A percentile compares a stretch with the other conserved stretches of the same genome.
phyloP scores from a whole-genome alignment of 768 basidiomycete species.

The Termitomyces sp. region DNA sequence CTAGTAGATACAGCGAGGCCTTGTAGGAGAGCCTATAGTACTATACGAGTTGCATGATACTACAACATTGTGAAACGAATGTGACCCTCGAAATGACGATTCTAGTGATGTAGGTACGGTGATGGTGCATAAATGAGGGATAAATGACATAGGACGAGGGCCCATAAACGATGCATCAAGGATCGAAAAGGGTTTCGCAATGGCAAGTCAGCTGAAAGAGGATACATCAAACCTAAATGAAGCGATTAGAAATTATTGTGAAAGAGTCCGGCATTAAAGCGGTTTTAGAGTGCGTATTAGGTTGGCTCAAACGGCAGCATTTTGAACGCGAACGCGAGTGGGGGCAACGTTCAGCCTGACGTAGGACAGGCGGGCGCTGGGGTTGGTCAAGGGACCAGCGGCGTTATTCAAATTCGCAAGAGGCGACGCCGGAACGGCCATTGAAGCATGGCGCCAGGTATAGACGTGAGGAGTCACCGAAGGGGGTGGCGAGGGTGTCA shows the following conservation, averaged over 20 bases:
- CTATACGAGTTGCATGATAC: conserved; percentile 14
- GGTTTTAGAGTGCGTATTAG: conserved; percentile 17
- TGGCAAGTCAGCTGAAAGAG: neutral
- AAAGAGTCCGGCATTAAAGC: conserved; percentile 12
- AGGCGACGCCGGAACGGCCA: conserved; percentile 33
- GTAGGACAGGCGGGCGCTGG: conserved; percentile 56
- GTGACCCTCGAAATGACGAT: conserved; percentile 9
- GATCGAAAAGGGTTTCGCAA: conserved; percentile 2
- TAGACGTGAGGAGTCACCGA: conserved; percentile 58
- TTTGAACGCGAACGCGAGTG: conserved; percentile 44
- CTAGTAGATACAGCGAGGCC: conserved; percentile 19
- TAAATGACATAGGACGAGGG: conserved; percentile 9
- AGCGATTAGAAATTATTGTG: conserved; percentile 17
- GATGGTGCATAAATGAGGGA: conserved; percentile 17
- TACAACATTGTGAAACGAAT: conserved; percentile 15
- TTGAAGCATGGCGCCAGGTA: conserved; percentile 42
- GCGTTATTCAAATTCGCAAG: conserved; percentile 26
- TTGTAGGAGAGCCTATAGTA: conserved; percentile 6
- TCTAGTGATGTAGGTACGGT: conserved; percentile 2
- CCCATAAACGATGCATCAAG: neutral
- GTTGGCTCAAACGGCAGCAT: conserved; percentile 31
- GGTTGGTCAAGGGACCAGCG: conserved; percentile 56
- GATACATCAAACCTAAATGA: neutral
- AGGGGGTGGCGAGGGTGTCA: conserved; percentile 55
- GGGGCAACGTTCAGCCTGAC: conserved; percentile 48